Conservation (phyloP, 306 rosid genomes). For the Oemleria cerasiformis region DNA sequence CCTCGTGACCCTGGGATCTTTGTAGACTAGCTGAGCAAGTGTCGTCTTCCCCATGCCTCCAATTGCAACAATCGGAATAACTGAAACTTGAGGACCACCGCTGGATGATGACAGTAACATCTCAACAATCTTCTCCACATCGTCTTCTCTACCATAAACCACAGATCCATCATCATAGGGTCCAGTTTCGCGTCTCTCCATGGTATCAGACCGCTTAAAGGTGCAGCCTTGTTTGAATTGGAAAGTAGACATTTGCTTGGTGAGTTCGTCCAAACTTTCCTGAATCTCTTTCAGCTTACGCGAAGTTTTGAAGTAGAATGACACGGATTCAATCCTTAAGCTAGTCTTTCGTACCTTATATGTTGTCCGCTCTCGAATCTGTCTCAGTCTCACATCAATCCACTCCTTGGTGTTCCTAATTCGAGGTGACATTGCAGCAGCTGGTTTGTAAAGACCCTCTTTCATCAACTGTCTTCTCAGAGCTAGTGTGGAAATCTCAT, state of each 20-base stretch:
- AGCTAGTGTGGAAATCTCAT: conserved; percentile 10
- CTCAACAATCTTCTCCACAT: conserved; percentile 6
- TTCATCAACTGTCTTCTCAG: neutral
- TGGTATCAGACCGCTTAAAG: neutral
- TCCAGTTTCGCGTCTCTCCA: conserved; percentile 15
- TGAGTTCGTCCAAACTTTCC: neutral
- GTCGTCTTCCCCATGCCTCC: conserved; percentile 26
- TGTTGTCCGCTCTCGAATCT: neutral
- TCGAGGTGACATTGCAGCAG: neutral
- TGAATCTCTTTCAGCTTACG: neutral
- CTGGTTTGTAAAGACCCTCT: neutral
- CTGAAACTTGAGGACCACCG: neutral
- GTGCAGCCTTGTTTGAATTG: neutral
- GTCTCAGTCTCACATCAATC: neutral
- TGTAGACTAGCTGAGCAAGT: conserved; percentile 5
- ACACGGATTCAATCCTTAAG: neutral
- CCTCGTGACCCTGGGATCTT: neutral
- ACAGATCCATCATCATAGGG: conserved; percentile 9
- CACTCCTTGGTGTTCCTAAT: neutral
- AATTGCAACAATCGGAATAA: conserved; percentile 11
- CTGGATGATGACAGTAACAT: neutral
- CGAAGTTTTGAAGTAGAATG: neutral
- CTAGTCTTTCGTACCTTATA: neutral
- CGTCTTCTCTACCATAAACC: conserved; percentile 22
- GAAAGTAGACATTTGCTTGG: neutral